Evolutionary conservation across 192 early-diverging fungal species (phyloP).

Genomic region (Kappamyces sp.): DNA sequence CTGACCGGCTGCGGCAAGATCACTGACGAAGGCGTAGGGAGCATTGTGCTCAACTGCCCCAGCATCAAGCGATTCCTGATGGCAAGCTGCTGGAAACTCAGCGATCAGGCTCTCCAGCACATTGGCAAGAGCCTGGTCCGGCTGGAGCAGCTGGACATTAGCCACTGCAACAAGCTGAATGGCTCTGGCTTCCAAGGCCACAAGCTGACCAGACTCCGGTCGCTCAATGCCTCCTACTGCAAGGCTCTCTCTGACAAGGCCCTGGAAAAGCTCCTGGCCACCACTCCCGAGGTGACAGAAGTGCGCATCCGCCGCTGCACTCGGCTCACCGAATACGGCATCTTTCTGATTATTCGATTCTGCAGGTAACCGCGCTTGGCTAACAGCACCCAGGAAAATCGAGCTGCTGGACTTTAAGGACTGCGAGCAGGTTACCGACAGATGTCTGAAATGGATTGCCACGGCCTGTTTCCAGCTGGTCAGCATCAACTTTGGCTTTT

Average conservation of each 20-base stretch:
- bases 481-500: slow-evolving; percentile 37
- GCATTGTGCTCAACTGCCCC: slow-evolving; percentile 31
- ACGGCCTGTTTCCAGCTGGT: slow-evolving; percentile 29
- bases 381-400: slow-evolving; percentile 17
- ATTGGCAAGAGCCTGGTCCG: slow-evolving; percentile 21
- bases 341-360: slow-evolving; percentile 47
- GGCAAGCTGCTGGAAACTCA: slow-evolving; percentile 52
- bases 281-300: slow-evolving; percentile 31
- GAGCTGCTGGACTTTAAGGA: slow-evolving; percentile 33
- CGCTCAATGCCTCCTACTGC: slow-evolving; percentile 44
- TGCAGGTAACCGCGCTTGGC: slow-evolving; percentile 24
- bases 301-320: slow-evolving; percentile 38
- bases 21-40: slow-evolving; percentile 30
- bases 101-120: slow-evolving; percentile 36
- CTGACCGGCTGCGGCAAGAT: slow-evolving; percentile 39
- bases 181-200: slow-evolving; percentile 41
- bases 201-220: slow-evolving; percentile 25
- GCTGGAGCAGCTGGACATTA: slow-evolving; percentile 33
- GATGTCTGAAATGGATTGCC: slow-evolving; percentile 48
- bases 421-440: slow-evolving; percentile 47
- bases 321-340: slow-evolving; percentile 41
- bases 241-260: slow-evolving; percentile 44
- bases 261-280: slow-evolving; percentile 38
- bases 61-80: slow-evolving; percentile 31
- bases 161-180: slow-evolving; percentile 47